A percentile compares a stretch with the other conserved stretches of the same genome.
phyloP scores from a whole-genome alignment of 1,284 basidiomycete genomes.

The Sporisorium exsertum region DNA sequence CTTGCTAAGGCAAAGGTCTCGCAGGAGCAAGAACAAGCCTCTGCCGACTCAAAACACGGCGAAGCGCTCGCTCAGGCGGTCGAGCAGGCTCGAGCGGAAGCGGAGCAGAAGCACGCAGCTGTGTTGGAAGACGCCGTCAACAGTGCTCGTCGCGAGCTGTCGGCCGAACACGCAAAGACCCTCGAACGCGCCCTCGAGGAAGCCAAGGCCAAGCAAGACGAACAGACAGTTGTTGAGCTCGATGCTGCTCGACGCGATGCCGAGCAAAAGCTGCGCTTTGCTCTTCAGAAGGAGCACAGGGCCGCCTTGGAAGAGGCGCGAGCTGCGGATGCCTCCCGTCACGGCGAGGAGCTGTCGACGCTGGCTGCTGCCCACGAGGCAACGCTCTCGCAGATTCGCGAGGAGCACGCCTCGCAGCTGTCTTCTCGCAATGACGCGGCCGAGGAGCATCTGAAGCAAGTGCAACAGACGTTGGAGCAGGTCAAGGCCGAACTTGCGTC shows the following conservation, averaged over 20 bases:
- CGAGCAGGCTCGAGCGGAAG: constrained; percentile 27
- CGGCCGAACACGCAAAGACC: constrained; percentile 28
- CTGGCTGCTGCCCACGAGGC: constrained; percentile 36
- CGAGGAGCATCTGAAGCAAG: constrained; percentile 34
- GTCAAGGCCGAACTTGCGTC: constrained; percentile 40
- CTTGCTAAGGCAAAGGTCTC: constrained; percentile 24
- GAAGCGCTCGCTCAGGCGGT: constrained; percentile 26
- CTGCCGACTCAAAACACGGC: constrained; percentile 11
- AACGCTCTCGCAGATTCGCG: constrained; percentile 20
- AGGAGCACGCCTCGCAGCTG: constrained; percentile 33
- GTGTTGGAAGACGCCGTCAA: constrained; percentile 39
- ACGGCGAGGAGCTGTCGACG: constrained; percentile 29
- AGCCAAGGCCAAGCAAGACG: constrained; percentile 25
- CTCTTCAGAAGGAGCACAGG: constrained; percentile 27
- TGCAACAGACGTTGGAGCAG: constrained; percentile 35
- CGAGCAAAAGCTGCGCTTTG: constrained; percentile 30
- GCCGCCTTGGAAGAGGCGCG: constrained; percentile 25
- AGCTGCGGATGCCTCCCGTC: constrained; percentile 21
- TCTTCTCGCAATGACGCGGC: constrained; percentile 27
- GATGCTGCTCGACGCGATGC: constrained; percentile 31
- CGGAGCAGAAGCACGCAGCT: constrained; percentile 38
- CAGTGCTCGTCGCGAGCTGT: constrained; percentile 37
- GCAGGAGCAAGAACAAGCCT: constrained; percentile 16
- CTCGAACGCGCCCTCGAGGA: constrained; percentile 35
- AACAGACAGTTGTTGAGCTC: constrained; percentile 28